Base-by-base conservation (phyloP, 495 filamentous ascomycete species). In the Hypoxylon perforatum region DNA sequence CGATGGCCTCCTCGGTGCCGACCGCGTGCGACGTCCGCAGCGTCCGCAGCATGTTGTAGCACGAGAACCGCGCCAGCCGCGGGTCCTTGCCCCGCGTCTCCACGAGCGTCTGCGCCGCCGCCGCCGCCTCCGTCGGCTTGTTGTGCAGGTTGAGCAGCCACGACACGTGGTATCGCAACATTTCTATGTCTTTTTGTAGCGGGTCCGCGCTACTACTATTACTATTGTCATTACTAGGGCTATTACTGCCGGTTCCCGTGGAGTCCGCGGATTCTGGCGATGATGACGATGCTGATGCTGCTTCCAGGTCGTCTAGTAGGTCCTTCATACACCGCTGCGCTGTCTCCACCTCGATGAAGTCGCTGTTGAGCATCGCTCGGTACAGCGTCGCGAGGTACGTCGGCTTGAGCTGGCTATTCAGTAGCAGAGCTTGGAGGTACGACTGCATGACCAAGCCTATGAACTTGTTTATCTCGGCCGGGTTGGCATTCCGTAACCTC, bases 291-390 rank as follows among this genome's bases (percentile, higher is more conserved):
- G 45, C 11, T 15, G 53, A 23, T 25, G 30, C 25, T 5, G n/a
- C 9, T 18, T 63, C 41, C 2, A 68, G 54, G 42, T 59, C 54
- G 0, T 42, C 25, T 23, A 68, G 54, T 0, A 68, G 47, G 2
- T 22, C 19, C 39, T 57, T n/a, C 65, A 68, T 62, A 35, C 53
- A 38, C 18, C 17, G 22, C 41, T 33, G 52, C 46, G 65, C 54
- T 5, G 48, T 49, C n/a, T 33, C 7, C 25, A 17, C n/a, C 7
- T 48, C 58, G 17, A 68, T 68, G 54, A 68, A 68, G 22, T 55
- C 12, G 49, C 54, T 68, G 49, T 68, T 68, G 42, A 68, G 58
- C 65, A 68, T 68, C 30, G 54, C 65, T 10, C 65, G 65, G 54
- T 68, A 68, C 28, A 68, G 33, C 22, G 58, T 68, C 4, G 59